A percentile compares a stretch with the other conserved stretches of the same genome.
These are phyloP conservation scores for Cochliopodium minus DNA, from an alignment of 208 protist species.

Conservation along the genomic window DNA sequence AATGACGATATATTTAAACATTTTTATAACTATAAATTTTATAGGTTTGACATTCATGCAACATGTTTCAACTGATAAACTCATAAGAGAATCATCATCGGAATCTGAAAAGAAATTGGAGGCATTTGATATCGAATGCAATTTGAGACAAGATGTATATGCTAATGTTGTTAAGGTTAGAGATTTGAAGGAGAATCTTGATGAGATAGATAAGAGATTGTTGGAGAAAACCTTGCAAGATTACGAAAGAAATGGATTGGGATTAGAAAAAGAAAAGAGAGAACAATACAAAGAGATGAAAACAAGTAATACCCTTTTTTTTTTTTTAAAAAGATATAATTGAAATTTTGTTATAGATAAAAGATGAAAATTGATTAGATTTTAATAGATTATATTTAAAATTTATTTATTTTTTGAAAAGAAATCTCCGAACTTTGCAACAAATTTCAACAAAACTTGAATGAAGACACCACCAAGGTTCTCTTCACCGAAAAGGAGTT, in stretches of 20 bases:
- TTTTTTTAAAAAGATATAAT: no score
- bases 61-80: conserved; percentile 6
- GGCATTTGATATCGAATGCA: conserved; percentile 6
- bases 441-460: conserved; percentile 31
- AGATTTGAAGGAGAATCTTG: not conserved
- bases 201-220: conserved; percentile 6
- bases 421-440: conserved; percentile 14
- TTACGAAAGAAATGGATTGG: conserved; percentile 9
- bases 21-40: no score
- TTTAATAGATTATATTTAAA: no score
- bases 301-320: no score
- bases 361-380: no score
- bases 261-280: not conserved
- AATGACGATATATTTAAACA: no score
- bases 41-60: conserved; percentile 8
- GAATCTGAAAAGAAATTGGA: not conserved
- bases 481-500: conserved; percentile 6
- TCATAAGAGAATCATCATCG: conserved; percentile 4
- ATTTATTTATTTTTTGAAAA: conserved; percentile 7
- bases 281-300: not conserved
- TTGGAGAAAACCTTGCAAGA: conserved; percentile 13
- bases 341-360: no score
- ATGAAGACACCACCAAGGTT: conserved; percentile 31
- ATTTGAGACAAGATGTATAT: conserved; percentile 14
- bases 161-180: not conserved